Evolutionary conservation across 768 basidiomycete genomes (phyloP).

Genomic region (Tylopilus balloui): DNA sequence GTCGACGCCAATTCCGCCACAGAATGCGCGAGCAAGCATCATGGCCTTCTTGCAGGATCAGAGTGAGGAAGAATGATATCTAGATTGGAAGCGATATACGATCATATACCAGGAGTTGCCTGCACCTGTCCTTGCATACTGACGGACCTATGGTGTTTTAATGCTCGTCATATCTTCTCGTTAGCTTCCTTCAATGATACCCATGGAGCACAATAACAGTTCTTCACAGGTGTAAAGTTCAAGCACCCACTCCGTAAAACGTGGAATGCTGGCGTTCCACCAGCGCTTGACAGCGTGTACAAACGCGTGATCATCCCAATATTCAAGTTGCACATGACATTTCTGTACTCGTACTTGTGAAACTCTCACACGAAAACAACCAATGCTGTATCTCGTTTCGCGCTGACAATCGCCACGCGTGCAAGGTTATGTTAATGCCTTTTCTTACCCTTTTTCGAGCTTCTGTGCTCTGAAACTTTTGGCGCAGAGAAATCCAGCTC

Average conservation of each 20-base stretch:
- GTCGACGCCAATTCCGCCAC: conserved; percentile 22
- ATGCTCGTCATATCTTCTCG: background rate
- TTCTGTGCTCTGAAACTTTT: too few relatives aligned
- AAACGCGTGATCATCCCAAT: background rate
- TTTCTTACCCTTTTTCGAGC: too few relatives aligned
- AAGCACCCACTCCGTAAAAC: background rate
- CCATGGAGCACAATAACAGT: background rate
- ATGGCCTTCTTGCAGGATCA: conserved; percentile 70
- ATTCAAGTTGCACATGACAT: background rate
- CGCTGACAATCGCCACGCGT: too few relatives aligned
- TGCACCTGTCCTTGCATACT: background rate
- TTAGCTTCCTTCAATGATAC: background rate
- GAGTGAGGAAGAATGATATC: conserved; percentile 48
- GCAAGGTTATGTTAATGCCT: too few relatives aligned
- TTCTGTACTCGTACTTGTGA: too few relatives aligned
- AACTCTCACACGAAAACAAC: too few relatives aligned
- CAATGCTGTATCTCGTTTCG: too few relatives aligned
- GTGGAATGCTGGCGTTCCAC: background rate
- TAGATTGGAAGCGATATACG: background rate
- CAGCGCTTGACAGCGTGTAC: background rate
- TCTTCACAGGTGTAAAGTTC: background rate
- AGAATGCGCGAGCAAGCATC: conserved; percentile 54
- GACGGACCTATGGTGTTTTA: background rate
- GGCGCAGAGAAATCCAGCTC: background rate
- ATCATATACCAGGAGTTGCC: background rate